Conservation (phyloP, 202 grass and related monocot genomes). For the Tripidium arundinaceum region DNA sequence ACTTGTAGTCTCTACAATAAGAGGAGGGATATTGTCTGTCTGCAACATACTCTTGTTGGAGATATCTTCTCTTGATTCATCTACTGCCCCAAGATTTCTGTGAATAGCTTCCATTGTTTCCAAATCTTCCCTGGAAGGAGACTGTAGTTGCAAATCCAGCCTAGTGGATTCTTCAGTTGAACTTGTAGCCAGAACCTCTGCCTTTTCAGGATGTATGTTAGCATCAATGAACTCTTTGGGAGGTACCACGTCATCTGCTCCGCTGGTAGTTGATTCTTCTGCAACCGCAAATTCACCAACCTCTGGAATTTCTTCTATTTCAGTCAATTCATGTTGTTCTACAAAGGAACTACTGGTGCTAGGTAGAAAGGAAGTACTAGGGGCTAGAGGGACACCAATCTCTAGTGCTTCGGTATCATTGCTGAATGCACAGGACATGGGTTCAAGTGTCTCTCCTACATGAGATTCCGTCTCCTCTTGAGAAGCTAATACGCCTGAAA, state of each 20-base stretch:
- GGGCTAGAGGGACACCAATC: not conserved
- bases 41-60: constrained; percentile 34
- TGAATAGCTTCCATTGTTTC: constrained; percentile 27
- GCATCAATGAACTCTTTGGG: constrained; percentile 16
- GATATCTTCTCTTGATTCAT: constrained; percentile 45
- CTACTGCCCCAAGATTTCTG: constrained; percentile 39
- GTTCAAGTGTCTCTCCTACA: not conserved
- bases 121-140: constrained; percentile 13
- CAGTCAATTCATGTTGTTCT: constrained; percentile 26
- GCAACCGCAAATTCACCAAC: constrained; percentile 26
- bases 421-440: not conserved
- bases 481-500: constrained; percentile 22
- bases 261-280: constrained; percentile 30
- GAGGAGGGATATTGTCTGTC: constrained; percentile 8
- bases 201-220: constrained; percentile 17
- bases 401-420: constrained; percentile 20
- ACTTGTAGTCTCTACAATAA: constrained; percentile 27
- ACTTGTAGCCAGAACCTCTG: constrained; percentile 22
- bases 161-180: constrained; percentile 21
- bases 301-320: not conserved
- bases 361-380: constrained; percentile 4
- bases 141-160: constrained; percentile 23
- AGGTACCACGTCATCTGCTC: constrained; percentile 17
- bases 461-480: constrained; percentile 18
- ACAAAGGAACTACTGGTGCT: not conserved